These are phyloP conservation scores for Angophora floribunda DNA, from an alignment of 345 rosid genomes.

Conservation along the genomic window DNA sequence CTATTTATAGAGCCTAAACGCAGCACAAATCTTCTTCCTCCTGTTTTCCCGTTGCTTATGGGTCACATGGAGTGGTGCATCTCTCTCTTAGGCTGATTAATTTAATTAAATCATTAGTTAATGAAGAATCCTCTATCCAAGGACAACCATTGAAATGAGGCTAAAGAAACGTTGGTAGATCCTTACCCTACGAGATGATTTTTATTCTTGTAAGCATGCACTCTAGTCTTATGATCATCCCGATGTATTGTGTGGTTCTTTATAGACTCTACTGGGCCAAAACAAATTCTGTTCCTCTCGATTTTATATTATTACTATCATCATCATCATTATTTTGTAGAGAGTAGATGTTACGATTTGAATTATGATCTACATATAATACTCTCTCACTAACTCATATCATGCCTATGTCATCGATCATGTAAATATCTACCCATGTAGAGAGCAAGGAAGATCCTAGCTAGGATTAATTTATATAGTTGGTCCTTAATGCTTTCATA, in stretches of 20 bases:
- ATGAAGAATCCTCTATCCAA: neutral
- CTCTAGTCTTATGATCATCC: neutral
- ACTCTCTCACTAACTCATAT: neutral
- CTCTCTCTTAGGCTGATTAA: constrained; percentile 12
- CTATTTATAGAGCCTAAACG: neutral
- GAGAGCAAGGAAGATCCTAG: neutral
- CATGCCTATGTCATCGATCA: neutral
- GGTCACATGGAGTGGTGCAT: neutral
- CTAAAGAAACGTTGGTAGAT: neutral
- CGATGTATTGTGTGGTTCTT: neutral
- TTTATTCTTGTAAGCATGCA: constrained; percentile 11
- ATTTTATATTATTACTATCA: neutral
- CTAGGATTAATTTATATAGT: neutral
- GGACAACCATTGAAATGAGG: neutral
- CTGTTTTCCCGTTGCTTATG: neutral
- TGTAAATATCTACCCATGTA: neutral
- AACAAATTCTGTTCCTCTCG: neutral
- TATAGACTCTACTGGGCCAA: neutral
- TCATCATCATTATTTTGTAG: neutral
- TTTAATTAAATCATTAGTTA: neutral
- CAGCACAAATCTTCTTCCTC: neutral
- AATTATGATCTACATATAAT: neutral
- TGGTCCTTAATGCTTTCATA: neutral
- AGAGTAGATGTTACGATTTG: neutral
- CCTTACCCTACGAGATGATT: constrained; percentile 22